Conservation (phyloP, 257 asterid species). For the Ophiorrhiza pumila region DNA sequence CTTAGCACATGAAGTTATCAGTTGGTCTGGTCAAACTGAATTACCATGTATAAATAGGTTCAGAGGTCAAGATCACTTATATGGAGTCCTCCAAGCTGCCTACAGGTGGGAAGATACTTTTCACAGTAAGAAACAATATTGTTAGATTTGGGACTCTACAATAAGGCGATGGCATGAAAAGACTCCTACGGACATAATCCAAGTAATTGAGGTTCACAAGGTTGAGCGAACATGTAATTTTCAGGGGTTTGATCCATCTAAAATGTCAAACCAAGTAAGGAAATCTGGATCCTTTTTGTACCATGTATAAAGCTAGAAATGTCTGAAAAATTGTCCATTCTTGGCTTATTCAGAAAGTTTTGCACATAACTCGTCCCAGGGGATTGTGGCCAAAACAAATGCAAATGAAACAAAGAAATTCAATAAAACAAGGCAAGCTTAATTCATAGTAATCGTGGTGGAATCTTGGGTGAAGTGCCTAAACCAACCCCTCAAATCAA, state of each 20-base stretch:
- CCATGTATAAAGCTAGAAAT: not conserved
- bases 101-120: too few relatives aligned
- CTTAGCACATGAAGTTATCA: too few relatives aligned
- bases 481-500: not conserved
- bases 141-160: not conserved
- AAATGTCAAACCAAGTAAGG: not conserved
- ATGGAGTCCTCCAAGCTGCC: too few relatives aligned
- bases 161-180: not conserved
- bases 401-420: not conserved
- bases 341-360: not conserved
- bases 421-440: not conserved
- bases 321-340: not conserved
- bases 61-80: too few relatives aligned
- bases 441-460: not conserved
- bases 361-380: not conserved
- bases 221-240: not conserved
- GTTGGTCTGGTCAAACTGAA: too few relatives aligned
- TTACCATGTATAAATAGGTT: too few relatives aligned
- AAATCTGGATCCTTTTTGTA: slow-evolving; percentile 1
- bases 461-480: not conserved
- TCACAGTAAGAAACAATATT: not conserved
- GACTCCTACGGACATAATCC: too few relatives aligned
- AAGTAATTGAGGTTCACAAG: not conserved
- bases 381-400: not conserved
- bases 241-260: not conserved